These are phyloP conservation scores for Eucalyptus polybractea DNA, from an alignment of 345 rosid genomes.

Conservation along the genomic window DNA sequence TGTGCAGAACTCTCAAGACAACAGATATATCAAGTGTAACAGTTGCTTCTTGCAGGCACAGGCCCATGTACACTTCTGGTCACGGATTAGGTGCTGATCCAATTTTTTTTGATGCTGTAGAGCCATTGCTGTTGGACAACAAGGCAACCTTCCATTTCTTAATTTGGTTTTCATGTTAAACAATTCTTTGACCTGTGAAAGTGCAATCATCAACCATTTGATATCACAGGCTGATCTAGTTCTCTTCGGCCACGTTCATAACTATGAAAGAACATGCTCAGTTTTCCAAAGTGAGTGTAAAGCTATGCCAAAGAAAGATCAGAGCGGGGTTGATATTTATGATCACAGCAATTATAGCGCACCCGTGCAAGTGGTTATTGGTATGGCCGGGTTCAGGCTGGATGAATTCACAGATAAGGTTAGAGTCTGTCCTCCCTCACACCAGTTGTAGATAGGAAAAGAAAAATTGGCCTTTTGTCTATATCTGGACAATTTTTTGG, in stretches of 20 bases:
- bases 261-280: constrained; percentile 59
- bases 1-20: background rate
- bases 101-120: constrained; percentile 9
- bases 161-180: background rate
- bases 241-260: constrained; percentile 56
- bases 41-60: constrained; percentile 33
- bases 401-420: constrained; percentile 20
- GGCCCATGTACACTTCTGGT: constrained; percentile 45
- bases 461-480: background rate
- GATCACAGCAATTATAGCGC: constrained; percentile 43
- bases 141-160: constrained; percentile 13
- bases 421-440: background rate
- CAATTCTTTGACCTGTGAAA: background rate
- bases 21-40: background rate
- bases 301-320: constrained; percentile 38
- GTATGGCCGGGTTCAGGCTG: constrained; percentile 57
- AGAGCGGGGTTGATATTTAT: constrained; percentile 28
- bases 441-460: background rate
- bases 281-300: constrained; percentile 18
- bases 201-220: background rate
- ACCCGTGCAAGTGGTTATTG: constrained; percentile 50
- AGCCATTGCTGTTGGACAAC: constrained; percentile 31
- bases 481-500: background rate
- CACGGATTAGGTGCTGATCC: constrained; percentile 2
- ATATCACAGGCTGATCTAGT: constrained; percentile 34